phyloP scores from a whole-genome alignment of 1,139 yeast genomes.

The Yamadazyma dendronema region DNA sequence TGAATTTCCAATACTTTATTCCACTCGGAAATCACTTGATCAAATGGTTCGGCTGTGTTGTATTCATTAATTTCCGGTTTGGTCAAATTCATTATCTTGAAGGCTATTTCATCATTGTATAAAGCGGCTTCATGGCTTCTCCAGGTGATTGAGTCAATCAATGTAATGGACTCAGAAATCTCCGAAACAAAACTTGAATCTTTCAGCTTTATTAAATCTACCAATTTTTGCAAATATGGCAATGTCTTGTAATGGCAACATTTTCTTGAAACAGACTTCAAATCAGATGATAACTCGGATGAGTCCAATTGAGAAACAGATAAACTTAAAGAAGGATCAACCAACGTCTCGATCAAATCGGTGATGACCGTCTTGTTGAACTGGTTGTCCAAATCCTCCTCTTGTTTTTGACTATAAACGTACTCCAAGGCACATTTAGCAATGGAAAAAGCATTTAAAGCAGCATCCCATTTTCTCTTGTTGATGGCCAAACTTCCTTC shows the following conservation, averaged over 20 bases:
- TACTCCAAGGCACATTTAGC: conserved; percentile 63
- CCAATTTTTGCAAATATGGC: conserved; percentile 34
- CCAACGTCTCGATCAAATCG: conserved; percentile 57
- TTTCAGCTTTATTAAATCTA: conserved; percentile 35
- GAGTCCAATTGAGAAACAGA: conserved; percentile 44
- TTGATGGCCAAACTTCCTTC: conserved; percentile 60
- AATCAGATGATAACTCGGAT: conserved; percentile 32
- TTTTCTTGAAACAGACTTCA: conserved; percentile 47
- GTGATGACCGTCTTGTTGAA: conserved; percentile 45
- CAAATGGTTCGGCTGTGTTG: conserved; percentile 29
- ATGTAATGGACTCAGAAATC: conserved; percentile 24
- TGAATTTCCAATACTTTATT: conserved; percentile 44
- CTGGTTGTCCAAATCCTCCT: conserved; percentile 14
- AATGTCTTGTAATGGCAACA: conserved; percentile 30
- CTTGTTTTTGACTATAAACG: conserved; percentile 27
- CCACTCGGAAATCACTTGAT: conserved; percentile 37
- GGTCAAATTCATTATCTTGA: conserved; percentile 47
- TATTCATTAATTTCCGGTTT: conserved; percentile 24
- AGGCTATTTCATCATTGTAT: conserved; percentile 71
- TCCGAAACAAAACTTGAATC: conserved; percentile 46
- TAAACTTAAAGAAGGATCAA: conserved; percentile 68
- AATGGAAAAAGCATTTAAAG: conserved; percentile 53
- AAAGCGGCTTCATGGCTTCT: conserved; percentile 69
- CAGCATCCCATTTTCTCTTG: conserved; percentile 56
- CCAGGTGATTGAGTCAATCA: conserved; percentile 56